Conservation (phyloP, 192 early-diverging fungal genomes). For the Podila verticillata region DNA sequence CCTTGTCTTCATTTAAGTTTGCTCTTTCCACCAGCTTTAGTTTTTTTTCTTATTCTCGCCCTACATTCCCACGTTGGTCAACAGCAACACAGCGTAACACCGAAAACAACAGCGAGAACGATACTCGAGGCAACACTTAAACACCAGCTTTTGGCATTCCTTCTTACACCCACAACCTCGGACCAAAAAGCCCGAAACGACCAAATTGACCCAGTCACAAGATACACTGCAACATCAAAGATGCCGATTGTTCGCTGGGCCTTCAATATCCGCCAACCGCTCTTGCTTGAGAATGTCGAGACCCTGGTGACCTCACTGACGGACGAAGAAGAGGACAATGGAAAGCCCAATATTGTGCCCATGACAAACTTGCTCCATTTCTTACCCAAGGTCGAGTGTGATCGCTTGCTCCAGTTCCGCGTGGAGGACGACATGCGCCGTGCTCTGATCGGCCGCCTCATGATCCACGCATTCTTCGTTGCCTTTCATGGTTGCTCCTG, state of each 20-base stretch:
- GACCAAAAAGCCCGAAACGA: no score
- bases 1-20: constrained; percentile 1
- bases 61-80: neutral
- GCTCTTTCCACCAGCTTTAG: neutral
- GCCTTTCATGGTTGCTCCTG: constrained; percentile 27
- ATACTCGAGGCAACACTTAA: neutral
- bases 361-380: constrained; percentile 39
- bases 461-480: constrained; percentile 48
- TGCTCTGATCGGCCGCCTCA: constrained; percentile 34
- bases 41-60: neutral
- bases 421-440: constrained; percentile 39
- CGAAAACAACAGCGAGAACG: neutral
- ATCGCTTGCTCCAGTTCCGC: constrained; percentile 31
- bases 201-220: no score
- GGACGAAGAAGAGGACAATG: constrained; percentile 4
- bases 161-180: no score
- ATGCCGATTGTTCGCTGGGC: constrained; percentile 49
- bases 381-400: constrained; percentile 34
- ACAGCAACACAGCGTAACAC: neutral
- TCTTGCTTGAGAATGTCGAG: constrained; percentile 37
- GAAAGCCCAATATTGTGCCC: constrained; percentile 35
- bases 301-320: constrained; percentile 38
- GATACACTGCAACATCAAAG: neutral
- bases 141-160: neutral
- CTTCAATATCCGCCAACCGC: constrained; percentile 42